Evolutionary conservation across 192 early-diverging fungal species (phyloP).

Genomic region (Coemansia pectinata): DNA sequence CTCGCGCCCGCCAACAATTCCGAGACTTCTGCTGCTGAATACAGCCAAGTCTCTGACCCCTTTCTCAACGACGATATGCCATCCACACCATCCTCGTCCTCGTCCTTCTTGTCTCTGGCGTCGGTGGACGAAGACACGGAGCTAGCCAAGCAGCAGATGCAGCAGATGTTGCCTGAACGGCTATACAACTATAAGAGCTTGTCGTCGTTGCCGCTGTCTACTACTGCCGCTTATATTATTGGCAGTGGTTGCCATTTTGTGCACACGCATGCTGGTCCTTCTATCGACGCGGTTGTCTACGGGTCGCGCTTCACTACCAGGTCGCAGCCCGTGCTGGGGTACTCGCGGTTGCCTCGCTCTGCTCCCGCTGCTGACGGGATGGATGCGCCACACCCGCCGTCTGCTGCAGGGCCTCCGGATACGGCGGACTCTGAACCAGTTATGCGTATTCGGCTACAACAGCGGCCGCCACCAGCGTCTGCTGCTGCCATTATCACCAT

Average conservation of each 20-base stretch:
- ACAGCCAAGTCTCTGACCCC: neutral
- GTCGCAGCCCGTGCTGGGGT: slow-evolving; percentile 1
- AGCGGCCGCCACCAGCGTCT: slow-evolving; percentile 12
- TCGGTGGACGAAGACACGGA: neutral
- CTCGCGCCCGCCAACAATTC: slow-evolving; percentile 14
- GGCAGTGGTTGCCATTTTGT: slow-evolving; percentile 34
- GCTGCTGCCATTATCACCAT: neutral
- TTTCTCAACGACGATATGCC: neutral
- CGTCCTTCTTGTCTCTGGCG: slow-evolving; percentile 2
- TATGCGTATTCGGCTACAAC: slow-evolving; percentile 38
- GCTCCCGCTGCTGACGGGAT: neutral
- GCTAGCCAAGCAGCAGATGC: neutral
- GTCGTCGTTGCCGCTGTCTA: slow-evolving; percentile 6
- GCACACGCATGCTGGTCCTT: slow-evolving; percentile 43
- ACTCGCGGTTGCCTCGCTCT: slow-evolving; percentile 1
- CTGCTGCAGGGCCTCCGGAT: neutral
- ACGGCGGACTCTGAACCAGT: slow-evolving; percentile 5
- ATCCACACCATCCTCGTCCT: neutral
- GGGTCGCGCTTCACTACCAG: neutral
- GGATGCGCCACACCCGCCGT: slow-evolving; percentile 2
- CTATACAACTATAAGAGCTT: slow-evolving; percentile 1
- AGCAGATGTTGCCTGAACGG: neutral
- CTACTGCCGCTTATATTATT: slow-evolving; percentile 4
- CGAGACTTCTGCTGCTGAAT: slow-evolving; percentile 1
- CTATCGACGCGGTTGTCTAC: slow-evolving; percentile 27